Evolutionary conservation across 805 yeast species (phyloP), one percentile per base, ranked within the genome.

Genomic region (Kuraishia hungarica): DNA sequence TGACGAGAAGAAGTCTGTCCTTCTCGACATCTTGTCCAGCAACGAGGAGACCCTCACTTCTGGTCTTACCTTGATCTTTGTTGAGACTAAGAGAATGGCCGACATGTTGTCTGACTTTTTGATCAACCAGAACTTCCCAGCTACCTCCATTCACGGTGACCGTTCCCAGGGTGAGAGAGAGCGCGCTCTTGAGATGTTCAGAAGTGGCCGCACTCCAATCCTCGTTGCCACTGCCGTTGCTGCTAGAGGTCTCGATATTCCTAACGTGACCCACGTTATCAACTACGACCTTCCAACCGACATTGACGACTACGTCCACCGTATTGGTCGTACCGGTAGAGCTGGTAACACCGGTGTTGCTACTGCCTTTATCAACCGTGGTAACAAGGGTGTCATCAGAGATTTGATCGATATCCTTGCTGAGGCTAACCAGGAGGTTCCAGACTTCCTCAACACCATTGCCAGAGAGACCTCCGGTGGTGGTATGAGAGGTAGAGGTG

Each of bases 251-350:
- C 84, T 94, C 75, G 99, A 94, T 83, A 94, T 94, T 80, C 98
- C 99, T 72, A 94, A 94, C 72, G 99, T 94, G 65, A 87, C 96
- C 52, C 98, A 93, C 71, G 99, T 94, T 68, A 87, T 94, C 76
- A 94, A 94, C 83, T 94, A 87, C 73, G 99, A 94, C 72, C 80
- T 94, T 72, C 99, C 99, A 72, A 79, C 87, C 70, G 98, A 94
- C 73, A 88, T 94, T 67, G 99, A 94, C 74, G 99, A 94, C 75
- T 94, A 94, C 71, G 99, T 94, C 57, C 99, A 94, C 80, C 89
- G 99, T 80, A 94, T 94, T 71, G 99, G 99, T 83, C 93, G 99
- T 85, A 94, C 99, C 69, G 99, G 99, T 77, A 94, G 99, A 85
- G 99, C 99, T 67, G 99, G 99, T 82, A 94, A 94, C 79, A 85